Conservation (phyloP, 768 basidiomycete species). For the Hirschioporus abietinus region DNA sequence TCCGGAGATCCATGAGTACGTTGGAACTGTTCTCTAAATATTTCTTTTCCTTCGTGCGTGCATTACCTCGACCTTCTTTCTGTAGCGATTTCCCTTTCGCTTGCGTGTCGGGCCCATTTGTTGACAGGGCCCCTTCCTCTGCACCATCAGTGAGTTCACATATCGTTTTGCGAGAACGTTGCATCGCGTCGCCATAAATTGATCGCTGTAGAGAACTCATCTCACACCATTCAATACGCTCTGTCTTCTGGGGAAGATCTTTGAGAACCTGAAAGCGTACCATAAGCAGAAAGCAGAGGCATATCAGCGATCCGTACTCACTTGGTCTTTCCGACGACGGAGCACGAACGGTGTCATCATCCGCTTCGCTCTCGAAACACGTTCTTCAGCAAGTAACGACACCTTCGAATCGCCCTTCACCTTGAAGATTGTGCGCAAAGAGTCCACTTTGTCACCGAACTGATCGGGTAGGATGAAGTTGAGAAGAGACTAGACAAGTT, state of each 20-base stretch:
- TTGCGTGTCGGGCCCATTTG: slow-evolving; percentile 23
- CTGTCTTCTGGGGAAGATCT: slow-evolving; percentile 88
- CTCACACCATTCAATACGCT: slow-evolving; percentile 92
- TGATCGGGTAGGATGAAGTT: slow-evolving; percentile 95
- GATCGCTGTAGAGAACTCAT: slow-evolving; percentile 80
- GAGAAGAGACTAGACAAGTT: slow-evolving; percentile 71
- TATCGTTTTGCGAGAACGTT: slow-evolving; percentile 78
- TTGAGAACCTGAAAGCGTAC: slow-evolving; percentile 64
- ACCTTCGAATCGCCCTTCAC: slow-evolving; percentile 89
- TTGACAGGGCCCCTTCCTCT: slow-evolving; percentile 23
- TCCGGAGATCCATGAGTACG: slow-evolving; percentile 95
- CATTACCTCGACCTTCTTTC: slow-evolving; percentile 41
- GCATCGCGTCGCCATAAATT: slow-evolving; percentile 82
- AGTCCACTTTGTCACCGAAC: slow-evolving; percentile 71
- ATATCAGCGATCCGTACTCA: slow-evolving; percentile 23
- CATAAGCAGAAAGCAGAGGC: background rate
- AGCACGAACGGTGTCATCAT: slow-evolving; percentile 99
- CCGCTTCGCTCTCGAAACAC: slow-evolving; percentile 92
- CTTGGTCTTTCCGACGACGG: slow-evolving; percentile 94
- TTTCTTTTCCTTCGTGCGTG: slow-evolving; percentile 53
- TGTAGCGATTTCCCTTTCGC: slow-evolving; percentile 23
- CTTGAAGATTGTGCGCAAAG: slow-evolving; percentile 93
- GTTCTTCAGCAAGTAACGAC: slow-evolving; percentile 84
- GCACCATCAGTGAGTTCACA: slow-evolving; percentile 40
- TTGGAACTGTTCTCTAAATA: slow-evolving; percentile 84